phyloP scores from a whole-genome alignment of 2,329 filamentous ascomycete genomes.

The Pestalotiopsis fici region DNA sequence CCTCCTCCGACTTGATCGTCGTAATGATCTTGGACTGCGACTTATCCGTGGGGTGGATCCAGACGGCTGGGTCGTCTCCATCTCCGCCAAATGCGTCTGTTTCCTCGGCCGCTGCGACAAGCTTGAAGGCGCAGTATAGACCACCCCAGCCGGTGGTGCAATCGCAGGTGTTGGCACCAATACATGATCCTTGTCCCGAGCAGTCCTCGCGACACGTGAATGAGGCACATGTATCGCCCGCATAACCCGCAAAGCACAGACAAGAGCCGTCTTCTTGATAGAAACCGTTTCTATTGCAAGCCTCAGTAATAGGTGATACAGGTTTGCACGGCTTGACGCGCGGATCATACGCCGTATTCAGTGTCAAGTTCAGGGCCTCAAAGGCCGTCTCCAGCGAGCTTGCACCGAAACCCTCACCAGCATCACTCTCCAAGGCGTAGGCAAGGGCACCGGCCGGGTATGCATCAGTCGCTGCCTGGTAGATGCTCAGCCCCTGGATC shows the following conservation, averaged over 20 bases:
- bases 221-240: conserved; percentile 32
- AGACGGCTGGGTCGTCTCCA: conserved; percentile 49
- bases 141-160: conserved; percentile 45
- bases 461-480: conserved; percentile 33
- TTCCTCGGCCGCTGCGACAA: conserved; percentile 40
- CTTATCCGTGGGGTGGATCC: conserved; percentile 42
- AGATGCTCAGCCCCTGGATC: conserved; percentile 40
- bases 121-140: conserved; percentile 44
- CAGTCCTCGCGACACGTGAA: conserved; percentile 42
- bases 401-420: conserved; percentile 38
- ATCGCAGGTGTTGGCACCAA: conserved; percentile 40
- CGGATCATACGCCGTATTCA: conserved; percentile 40
- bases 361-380: conserved; percentile 28
- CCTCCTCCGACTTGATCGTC: conserved; percentile 50
- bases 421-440: conserved; percentile 41
- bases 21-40: conserved; percentile 50
- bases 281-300: conserved; percentile 40
- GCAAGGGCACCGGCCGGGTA: conserved; percentile 40
- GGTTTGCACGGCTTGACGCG: conserved; percentile 22
- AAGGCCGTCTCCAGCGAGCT: conserved; percentile 38
- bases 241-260: conserved; percentile 45
- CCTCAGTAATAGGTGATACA: conserved; percentile 29
- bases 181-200: conserved; percentile 40
- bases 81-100: conserved; percentile 45
- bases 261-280: conserved; percentile 31